Evolutionary conservation across 495 filamentous ascomycete genomes (phyloP).

Genomic region (Bacidia gigantensis): DNA sequence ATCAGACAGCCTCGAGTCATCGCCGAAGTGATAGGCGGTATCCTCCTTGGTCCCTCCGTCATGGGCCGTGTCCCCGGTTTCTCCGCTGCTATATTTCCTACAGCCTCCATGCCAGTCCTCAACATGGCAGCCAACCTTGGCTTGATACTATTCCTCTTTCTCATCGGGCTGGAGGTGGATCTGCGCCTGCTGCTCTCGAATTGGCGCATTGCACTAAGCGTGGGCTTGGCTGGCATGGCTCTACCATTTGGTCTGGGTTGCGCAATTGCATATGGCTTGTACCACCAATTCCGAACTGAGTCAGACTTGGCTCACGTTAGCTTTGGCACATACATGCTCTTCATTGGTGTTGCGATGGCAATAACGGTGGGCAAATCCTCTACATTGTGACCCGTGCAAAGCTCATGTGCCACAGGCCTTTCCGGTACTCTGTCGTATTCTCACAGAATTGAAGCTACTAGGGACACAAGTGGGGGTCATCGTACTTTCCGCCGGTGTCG

Average conservation of each 20-base stretch:
- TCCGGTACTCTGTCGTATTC: conserved; percentile 85
- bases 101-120: conserved; percentile 56
- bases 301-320: conserved; percentile 44
- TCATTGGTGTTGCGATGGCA: conserved; percentile 86
- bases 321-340: conserved; percentile 79
- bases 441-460: conserved; percentile 84
- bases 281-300: conserved; percentile 61
- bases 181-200: conserved; percentile 71
- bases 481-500: conserved; percentile 83
- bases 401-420: conserved; percentile 48
- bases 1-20: conserved; percentile 87
- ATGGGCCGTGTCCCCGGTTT: conserved; percentile 78
- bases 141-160: conserved; percentile 79
- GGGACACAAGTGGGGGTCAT: conserved; percentile 77
- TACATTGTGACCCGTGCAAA: neutral
- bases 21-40: conserved; percentile 88
- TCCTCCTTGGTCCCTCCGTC: conserved; percentile 77
- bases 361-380: conserved; percentile 50
- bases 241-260: conserved; percentile 58
- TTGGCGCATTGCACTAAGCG: conserved; percentile 71
- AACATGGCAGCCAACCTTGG: conserved; percentile 81
- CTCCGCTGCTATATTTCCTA: conserved; percentile 60
- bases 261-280: conserved; percentile 78
- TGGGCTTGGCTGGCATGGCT: conserved; percentile 74
- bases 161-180: conserved; percentile 88